Evolutionary conservation across 192 early-diverging fungal species (phyloP), one percentile per base, ranked within the genome.

Genomic region (Powellomyces hirtus): DNA sequence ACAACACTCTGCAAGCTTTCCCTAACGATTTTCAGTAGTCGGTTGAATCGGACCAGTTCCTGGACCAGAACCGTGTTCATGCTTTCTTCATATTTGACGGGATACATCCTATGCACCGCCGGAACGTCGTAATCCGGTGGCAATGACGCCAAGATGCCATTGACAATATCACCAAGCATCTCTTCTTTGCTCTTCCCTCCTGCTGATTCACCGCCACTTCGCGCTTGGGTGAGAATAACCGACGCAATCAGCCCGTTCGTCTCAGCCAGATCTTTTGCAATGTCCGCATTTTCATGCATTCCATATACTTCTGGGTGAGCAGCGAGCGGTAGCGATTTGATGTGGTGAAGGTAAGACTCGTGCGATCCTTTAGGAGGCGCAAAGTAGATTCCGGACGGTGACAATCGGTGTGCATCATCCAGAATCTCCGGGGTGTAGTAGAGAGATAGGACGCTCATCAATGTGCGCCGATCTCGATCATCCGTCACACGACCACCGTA

Each of bases 11-110:
- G 75, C 57, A 87, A 59, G 37, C 76, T 79, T 34, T 85, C 79
- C 22, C 78, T 55, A 4, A 87, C 70, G 29, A 81, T 75, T 37
- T 75, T 76, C 18, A 87, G 60, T 33, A 87, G 68, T 22, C 84
- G 73, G 66, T 87, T 87, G 73, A 80, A 87, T 30, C 85, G 51
- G 16, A 87, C 81, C 31, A 85, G 76, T 70, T 87, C 85, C 49
- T 87, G 85, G n/a, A 87, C 71, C 37, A 87, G 63, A 11, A 87
- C 85, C 1, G 81, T 87, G 57, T 86, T 87, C 81, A 84, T 80
- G 52, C 75, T 79, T 58, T 86, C 81, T 22, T 84, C 78, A 51
- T 84, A 87, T 51, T 74, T 75, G 1, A 86, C 84, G 0, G 84
- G 84, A 72, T 74, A 86, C 33, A 53, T 45, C 69, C 79, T 78